A percentile compares a stretch with the other conserved stretches of the same genome.
Conservation (phyloP, 75 land plant genomes). For the Cupressus sempervirens region DNA sequence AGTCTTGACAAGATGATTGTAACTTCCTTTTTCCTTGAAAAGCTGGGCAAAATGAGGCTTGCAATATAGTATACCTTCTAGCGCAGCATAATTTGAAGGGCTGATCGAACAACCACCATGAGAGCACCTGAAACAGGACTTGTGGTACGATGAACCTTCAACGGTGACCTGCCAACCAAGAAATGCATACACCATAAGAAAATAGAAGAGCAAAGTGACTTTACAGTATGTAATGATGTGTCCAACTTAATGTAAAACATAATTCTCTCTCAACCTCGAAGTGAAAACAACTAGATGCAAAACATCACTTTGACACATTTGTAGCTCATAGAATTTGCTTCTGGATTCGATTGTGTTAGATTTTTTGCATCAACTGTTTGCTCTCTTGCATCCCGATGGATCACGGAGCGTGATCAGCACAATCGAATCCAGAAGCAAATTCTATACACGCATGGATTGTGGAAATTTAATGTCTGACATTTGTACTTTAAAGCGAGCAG, state of each 20-base stretch:
- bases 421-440: no score
- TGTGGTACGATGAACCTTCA: slow-evolving; percentile 46
- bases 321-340: no score
- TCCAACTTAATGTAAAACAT: neutral
- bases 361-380: no score
- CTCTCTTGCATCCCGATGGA: no score
- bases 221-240: neutral
- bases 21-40: slow-evolving; percentile 56
- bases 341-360: no score
- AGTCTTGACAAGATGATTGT: slow-evolving; percentile 34
- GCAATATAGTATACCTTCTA: slow-evolving; percentile 46
- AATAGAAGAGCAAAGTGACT: neutral
- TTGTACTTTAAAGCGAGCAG: neutral
- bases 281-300: neutral
- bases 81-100: slow-evolving; percentile 45
- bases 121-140: slow-evolving; percentile 42
- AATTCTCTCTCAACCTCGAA: neutral
- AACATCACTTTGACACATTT: neutral
- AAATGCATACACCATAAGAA: neutral
- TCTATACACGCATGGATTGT: no score
- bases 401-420: no score
- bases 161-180: slow-evolving; percentile 35
- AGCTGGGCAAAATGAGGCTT: slow-evolving; percentile 43
- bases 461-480: no score
- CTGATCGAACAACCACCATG: slow-evolving; percentile 44